Evolutionary conservation across 768 basidiomycete species (phyloP).

Genomic region (Lyophyllum atratum): DNA sequence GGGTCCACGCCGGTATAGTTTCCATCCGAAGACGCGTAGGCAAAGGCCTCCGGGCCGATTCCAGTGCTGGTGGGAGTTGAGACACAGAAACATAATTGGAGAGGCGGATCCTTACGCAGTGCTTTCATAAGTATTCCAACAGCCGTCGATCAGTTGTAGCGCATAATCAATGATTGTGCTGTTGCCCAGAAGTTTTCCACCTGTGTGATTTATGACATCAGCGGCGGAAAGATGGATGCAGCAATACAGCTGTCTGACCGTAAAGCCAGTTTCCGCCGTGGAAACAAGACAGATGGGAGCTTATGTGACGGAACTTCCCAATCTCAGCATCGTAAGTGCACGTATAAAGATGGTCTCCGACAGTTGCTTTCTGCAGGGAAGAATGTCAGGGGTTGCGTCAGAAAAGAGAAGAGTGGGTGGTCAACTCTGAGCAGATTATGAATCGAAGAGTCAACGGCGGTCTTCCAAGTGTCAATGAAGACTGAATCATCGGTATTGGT

Average conservation of each 20-base stretch:
- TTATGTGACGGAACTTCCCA: conserved; percentile 52
- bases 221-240: not conserved
- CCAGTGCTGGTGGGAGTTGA: conserved; percentile 50
- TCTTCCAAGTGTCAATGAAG: conserved; percentile 67
- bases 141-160: conserved; percentile 64
- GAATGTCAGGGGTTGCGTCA: not conserved
- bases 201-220: conserved; percentile 27
- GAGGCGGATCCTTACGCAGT: conserved; percentile 48
- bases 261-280: conserved; percentile 75
- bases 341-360: conserved; percentile 60
- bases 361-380: conserved; percentile 54
- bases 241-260: conserved; percentile 33
- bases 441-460: conserved; percentile 72
- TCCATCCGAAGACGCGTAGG: conserved; percentile 60
- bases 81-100: not conserved
- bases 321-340: conserved; percentile 55
- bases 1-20: conserved; percentile 51
- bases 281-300: conserved; percentile 77
- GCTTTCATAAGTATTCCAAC: conserved; percentile 79
- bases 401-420: conserved; percentile 29
- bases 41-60: conserved; percentile 73
- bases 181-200: conserved; percentile 68
- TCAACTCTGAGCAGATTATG: conserved; percentile 18
- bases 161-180: conserved; percentile 64
- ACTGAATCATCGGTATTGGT: conserved; percentile 66